Conservation (phyloP, 2,329 filamentous ascomycete species). For the Helotiales sp. region DNA sequence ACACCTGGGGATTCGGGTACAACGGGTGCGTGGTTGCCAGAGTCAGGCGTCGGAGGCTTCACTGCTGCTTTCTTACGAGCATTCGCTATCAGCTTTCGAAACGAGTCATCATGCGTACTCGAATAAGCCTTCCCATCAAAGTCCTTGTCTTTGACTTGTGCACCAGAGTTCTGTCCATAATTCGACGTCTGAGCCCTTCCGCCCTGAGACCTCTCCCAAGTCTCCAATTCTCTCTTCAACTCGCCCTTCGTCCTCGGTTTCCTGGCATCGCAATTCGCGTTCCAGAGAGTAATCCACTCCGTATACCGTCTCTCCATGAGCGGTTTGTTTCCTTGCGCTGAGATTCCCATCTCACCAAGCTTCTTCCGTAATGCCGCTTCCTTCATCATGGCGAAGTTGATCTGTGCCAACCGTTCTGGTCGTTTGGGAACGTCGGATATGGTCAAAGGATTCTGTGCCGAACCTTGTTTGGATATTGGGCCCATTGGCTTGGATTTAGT, state of each 20-base stretch:
- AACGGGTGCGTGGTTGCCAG: background rate
- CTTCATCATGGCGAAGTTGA: constrained; percentile 88
- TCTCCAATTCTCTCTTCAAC: constrained; percentile 77
- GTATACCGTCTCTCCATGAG: constrained; percentile 81
- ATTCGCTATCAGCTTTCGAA: constrained; percentile 77
- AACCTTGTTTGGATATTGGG: constrained; percentile 9
- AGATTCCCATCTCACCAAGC: constrained; percentile 78
- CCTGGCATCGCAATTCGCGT: constrained; percentile 91
- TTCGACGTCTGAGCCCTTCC: constrained; percentile 54
- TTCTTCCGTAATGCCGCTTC: constrained; percentile 81
- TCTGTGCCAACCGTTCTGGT: constrained; percentile 62
- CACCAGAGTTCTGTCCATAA: constrained; percentile 47
- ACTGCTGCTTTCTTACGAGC: constrained; percentile 59
- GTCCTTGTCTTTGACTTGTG: constrained; percentile 80
- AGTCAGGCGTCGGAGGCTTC: constrained; percentile 18
- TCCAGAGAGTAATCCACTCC: constrained; percentile 96
- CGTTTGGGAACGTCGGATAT: constrained; percentile 35
- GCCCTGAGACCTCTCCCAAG: constrained; percentile 86
- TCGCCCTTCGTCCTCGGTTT: constrained; percentile 72
- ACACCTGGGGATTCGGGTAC: background rate
- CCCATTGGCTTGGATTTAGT: constrained; percentile 3
- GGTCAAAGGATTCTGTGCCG: constrained; percentile 14
- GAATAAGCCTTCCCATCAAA: constrained; percentile 84
- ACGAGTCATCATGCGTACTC: constrained; percentile 72
- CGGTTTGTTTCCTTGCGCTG: constrained; percentile 67